A percentile compares a stretch with the other conserved stretches of the same genome.
Evolutionary conservation across 2,329 filamentous ascomycete genomes (phyloP).

Genomic region (Acarospora socialis): DNA sequence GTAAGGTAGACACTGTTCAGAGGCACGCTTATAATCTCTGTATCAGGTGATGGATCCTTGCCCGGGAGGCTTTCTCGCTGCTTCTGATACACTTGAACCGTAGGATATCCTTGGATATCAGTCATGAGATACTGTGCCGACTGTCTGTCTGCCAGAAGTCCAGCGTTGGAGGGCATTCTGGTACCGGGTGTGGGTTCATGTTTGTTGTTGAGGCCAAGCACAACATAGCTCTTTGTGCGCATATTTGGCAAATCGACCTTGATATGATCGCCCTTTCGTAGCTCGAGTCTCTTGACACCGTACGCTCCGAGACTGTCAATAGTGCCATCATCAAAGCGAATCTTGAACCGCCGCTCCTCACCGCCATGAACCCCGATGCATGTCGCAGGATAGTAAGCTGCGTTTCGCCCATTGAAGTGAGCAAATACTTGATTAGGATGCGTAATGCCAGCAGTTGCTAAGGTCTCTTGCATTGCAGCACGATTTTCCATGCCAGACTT

Average conservation of each 20-base stretch:
- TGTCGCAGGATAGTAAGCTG: constrained; percentile 46
- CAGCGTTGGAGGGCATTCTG: constrained; percentile 12
- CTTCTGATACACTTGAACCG: constrained; percentile 28
- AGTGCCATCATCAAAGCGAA: constrained; percentile 31
- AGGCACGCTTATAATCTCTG: constrained; percentile 25
- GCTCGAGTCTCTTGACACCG: constrained; percentile 30
- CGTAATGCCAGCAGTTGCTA: no score
- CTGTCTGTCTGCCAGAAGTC: no score
- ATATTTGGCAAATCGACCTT: constrained; percentile 31
- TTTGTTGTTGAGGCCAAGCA: constrained; percentile 27
- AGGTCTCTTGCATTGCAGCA: no score
- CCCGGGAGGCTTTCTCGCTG: constrained; percentile 28
- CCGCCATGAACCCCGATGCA: constrained; percentile 34
- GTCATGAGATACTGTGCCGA: constrained; percentile 14
- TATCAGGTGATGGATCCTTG: constrained; percentile 14
- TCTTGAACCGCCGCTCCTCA: constrained; percentile 28
- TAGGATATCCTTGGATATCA: constrained; percentile 29
- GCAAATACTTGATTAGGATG: constrained; percentile 43
- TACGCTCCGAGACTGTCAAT: constrained; percentile 27
- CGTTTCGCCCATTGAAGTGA: constrained; percentile 40
- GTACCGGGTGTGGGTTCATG: constrained; percentile 18
- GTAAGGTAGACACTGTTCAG: constrained; percentile 33
- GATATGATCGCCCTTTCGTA: constrained; percentile 30
- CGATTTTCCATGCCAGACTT: no score
- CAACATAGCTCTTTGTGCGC: constrained; percentile 29